Evolutionary conservation across 768 basidiomycete species (phyloP).

Genomic region (Lentinula sp.): DNA sequence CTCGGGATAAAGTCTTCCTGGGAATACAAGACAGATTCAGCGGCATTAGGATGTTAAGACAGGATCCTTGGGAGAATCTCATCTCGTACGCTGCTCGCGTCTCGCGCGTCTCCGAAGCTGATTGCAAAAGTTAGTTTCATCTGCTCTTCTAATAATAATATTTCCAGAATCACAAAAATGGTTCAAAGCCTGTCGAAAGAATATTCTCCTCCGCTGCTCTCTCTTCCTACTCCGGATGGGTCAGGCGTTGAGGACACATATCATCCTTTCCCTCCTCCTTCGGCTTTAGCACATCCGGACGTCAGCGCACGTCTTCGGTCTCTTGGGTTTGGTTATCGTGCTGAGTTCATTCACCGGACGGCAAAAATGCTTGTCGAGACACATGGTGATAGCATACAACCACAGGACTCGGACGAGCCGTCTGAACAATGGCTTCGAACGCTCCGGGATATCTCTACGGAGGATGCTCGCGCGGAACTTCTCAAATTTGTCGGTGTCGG

Average conservation of each 20-base stretch:
- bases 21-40: slow-evolving; percentile 54
- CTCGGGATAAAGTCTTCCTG: slow-evolving; percentile 70
- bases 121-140: slow-evolving; percentile 63
- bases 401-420: slow-evolving; percentile 28
- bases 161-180: slow-evolving; percentile 90
- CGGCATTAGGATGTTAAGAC: slow-evolving; percentile 83
- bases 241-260: slow-evolving; percentile 34
- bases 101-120: not conserved
- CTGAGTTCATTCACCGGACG: slow-evolving; percentile 81
- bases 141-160: slow-evolving; percentile 97
- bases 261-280: slow-evolving; percentile 83
- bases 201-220: slow-evolving; percentile 67
- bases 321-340: slow-evolving; percentile 95
- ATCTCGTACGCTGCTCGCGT: slow-evolving; percentile 62
- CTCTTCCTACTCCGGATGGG: slow-evolving; percentile 28
- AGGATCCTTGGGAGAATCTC: slow-evolving; percentile 96
- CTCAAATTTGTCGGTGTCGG: slow-evolving; percentile 88
- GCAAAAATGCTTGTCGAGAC: slow-evolving; percentile 68
- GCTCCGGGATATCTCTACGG: slow-evolving; percentile 43
- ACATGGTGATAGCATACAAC: slow-evolving; percentile 25
- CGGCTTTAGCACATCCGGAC: slow-evolving; percentile 46
- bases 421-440: slow-evolving; percentile 56
- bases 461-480: slow-evolving; percentile 66
- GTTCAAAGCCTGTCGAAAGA: slow-evolving; percentile 75
- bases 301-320: slow-evolving; percentile 63